Evolutionary conservation across 495 filamentous ascomycete genomes (phyloP).

Genomic region (Penicillium mononematosum): DNA sequence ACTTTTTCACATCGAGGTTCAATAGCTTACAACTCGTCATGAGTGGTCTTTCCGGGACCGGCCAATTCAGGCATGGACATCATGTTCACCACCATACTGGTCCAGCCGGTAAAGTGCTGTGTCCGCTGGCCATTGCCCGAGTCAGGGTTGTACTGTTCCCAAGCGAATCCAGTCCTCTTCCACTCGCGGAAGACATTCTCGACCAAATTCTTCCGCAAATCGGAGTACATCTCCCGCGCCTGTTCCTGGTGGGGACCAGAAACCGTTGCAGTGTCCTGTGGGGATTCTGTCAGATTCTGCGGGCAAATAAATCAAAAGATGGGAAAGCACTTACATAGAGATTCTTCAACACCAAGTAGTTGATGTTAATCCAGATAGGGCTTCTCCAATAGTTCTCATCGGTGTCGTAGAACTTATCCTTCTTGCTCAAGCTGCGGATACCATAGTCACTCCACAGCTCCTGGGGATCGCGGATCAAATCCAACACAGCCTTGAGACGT

Average conservation of each 20-base stretch:
- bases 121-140: constrained; percentile 90
- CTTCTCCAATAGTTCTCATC: constrained; percentile 97
- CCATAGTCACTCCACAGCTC: constrained; percentile 87
- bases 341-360: constrained; percentile 80
- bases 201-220: constrained; percentile 79
- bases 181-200: constrained; percentile 85
- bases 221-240: constrained; percentile 71
- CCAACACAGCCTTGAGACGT: constrained; percentile 68
- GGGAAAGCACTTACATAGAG: constrained; percentile 64
- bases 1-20: constrained; percentile 24
- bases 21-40: constrained; percentile 43
- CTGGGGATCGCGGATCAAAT: constrained; percentile 74
- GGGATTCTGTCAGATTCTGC: constrained; percentile 5
- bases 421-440: constrained; percentile 82
- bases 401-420: constrained; percentile 78
- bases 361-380: constrained; percentile 97
- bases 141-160: constrained; percentile 98
- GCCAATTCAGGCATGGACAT: constrained; percentile 79
- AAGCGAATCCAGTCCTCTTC: constrained; percentile 91
- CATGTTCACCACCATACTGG: constrained; percentile 94
- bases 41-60: constrained; percentile 24
- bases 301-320: constrained; percentile 7
- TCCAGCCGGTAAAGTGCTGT: constrained; percentile 98
- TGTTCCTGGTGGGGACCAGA: constrained; percentile 66
- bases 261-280: constrained; percentile 44